These are phyloP conservation scores for Trichoderma semiorbis DNA, from an alignment of 2,329 filamentous ascomycete genomes.

Conservation along the genomic window DNA sequence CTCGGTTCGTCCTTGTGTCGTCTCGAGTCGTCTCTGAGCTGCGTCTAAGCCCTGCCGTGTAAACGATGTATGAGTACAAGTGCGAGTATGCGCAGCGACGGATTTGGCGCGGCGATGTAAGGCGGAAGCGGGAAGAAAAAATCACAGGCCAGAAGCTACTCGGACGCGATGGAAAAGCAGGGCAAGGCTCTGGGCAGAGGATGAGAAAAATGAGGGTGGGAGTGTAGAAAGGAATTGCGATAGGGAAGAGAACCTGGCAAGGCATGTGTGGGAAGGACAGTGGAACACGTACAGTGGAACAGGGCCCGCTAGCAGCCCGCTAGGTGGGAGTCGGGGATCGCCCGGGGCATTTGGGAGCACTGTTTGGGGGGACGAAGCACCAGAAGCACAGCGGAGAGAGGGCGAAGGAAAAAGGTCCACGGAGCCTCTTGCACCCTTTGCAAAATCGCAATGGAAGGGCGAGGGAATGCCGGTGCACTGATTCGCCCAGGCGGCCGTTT, in stretches of 20 bases:
- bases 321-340: constrained; percentile 5
- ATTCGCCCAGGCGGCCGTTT: constrained; percentile 51
- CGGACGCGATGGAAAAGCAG: constrained; percentile 5
- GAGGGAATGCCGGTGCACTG: constrained; percentile 29
- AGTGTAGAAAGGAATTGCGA: constrained; percentile 9
- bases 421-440: background rate
- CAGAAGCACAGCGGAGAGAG: background rate
- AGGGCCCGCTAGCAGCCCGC: background rate
- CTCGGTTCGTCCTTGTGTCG: background rate
- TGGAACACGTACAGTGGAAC: background rate
- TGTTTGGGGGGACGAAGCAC: background rate
- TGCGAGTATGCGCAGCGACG: background rate
- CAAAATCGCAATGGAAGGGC: constrained; percentile 18
- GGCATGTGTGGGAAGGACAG: constrained; percentile 8
- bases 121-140: background rate
- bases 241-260: background rate
- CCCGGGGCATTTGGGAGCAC: background rate
- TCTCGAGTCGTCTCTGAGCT: background rate
- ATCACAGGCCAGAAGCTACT: background rate
- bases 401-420: background rate
- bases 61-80: background rate
- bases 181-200: constrained; percentile 13
- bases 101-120: background rate
- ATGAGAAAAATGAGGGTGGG: constrained; percentile 9
- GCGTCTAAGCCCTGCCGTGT: background rate